A percentile compares a stretch with the other conserved stretches of the same genome.
Evolutionary conservation across 495 filamentous ascomycete species (phyloP).

Genomic region (Letharia columbiana): DNA sequence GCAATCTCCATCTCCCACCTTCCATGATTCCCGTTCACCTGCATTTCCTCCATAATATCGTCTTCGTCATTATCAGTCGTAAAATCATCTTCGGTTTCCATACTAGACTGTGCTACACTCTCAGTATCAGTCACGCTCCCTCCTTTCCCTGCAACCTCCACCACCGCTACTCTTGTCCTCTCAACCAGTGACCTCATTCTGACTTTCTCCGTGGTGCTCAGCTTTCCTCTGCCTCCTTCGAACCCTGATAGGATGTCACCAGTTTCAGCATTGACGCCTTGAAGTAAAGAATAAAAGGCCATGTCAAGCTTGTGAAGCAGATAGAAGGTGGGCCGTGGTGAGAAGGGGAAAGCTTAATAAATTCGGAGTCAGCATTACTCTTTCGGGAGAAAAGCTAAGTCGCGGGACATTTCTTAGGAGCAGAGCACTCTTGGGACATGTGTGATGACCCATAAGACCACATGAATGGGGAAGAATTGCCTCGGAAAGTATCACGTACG

Average conservation of each 20-base stretch:
- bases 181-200: slow-evolving; percentile 70
- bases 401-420: no score
- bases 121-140: slow-evolving; percentile 27
- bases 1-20: slow-evolving; percentile 60
- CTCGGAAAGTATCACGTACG: slow-evolving; percentile 5
- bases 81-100: slow-evolving; percentile 29
- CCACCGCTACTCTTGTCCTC: slow-evolving; percentile 54
- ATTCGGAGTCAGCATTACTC: no score
- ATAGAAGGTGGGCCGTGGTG: slow-evolving; percentile 52
- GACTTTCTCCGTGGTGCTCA: slow-evolving; percentile 68
- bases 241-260: slow-evolving; percentile 60
- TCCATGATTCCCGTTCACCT: slow-evolving; percentile 36
- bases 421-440: no score
- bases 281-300: slow-evolving; percentile 63
- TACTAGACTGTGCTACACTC: slow-evolving; percentile 28
- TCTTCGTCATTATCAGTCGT: slow-evolving; percentile 33
- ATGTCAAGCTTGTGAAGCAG: slow-evolving; percentile 69
- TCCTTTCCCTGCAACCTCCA: slow-evolving; percentile 50
- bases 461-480: no score
- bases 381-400: no score
- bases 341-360: slow-evolving; percentile 49
- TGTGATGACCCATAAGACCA: no score
- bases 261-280: slow-evolving; percentile 56
- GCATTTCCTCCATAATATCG: slow-evolving; percentile 29
- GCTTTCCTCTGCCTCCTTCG: slow-evolving; percentile 38